These are phyloP conservation scores for Xylaria bambusicola DNA, from an alignment of 495 filamentous ascomycete species.

Conservation along the genomic window DNA sequence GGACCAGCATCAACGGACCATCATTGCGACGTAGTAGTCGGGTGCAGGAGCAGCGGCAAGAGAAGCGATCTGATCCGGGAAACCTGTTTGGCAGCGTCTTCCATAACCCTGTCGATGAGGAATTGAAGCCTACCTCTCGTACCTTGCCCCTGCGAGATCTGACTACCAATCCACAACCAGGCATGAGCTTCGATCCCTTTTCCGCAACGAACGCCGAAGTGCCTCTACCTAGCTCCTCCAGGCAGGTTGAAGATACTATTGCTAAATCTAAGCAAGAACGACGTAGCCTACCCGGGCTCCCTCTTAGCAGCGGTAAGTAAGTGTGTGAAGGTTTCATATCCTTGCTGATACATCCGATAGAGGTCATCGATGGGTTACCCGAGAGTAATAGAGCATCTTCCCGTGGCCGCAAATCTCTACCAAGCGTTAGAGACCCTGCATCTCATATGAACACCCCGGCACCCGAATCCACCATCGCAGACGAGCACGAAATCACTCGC, in stretches of 20 bases:
- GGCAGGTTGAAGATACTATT: conserved; percentile 19
- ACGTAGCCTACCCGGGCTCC: conserved; percentile 27
- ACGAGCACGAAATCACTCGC: conserved; percentile 40
- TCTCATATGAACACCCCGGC: conserved; percentile 27
- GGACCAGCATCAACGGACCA: conserved; percentile 33
- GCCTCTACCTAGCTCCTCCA: conserved; percentile 3
- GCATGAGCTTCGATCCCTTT: conserved; percentile 9
- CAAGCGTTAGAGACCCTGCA: conserved; percentile 28
- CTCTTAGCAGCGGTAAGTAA: conserved; percentile 16
- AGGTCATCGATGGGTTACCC: conserved; percentile 12
- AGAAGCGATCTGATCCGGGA: conserved; percentile 29
- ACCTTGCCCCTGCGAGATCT: conserved; percentile 25
- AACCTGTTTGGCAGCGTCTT: conserved; percentile 35
- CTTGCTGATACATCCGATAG: conserved; percentile 10
- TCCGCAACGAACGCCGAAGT: conserved; percentile 10
- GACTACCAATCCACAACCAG: conserved; percentile 19
- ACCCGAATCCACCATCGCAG: conserved; percentile 6
- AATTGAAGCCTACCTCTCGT: conserved; percentile 19
- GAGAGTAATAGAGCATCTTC: conserved; percentile 26
- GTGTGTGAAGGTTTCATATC: background rate
- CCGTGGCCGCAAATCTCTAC: conserved; percentile 30
- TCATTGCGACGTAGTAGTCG: conserved; percentile 23
- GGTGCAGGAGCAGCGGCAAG: conserved; percentile 27
- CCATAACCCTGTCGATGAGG: conserved; percentile 33
- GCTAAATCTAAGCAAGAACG: conserved; percentile 27